These are phyloP conservation scores for Polysphondylium violaceum DNA, from an alignment of 78 protist species.

Conservation along the genomic window DNA sequence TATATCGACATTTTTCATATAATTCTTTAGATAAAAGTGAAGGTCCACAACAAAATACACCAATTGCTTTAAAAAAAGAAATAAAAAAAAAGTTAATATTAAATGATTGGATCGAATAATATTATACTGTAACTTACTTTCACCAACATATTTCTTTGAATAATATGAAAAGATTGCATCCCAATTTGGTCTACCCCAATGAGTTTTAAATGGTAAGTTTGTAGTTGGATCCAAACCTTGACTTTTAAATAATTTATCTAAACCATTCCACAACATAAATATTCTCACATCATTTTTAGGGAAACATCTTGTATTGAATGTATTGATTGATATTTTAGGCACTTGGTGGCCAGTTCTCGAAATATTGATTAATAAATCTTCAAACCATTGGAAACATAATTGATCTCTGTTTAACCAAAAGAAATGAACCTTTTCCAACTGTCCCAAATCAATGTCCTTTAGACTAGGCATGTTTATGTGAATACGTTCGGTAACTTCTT, in stretches of 20 bases:
- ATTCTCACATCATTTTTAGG: constrained; percentile 49
- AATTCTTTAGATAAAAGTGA: constrained; percentile 70
- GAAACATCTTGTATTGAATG: constrained; percentile 25
- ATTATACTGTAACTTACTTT: no score
- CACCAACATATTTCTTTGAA: constrained; percentile 24
- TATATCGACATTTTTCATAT: constrained; percentile 22
- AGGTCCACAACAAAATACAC: constrained; percentile 88
- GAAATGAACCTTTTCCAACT: constrained; percentile 76
- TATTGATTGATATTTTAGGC: constrained; percentile 35
- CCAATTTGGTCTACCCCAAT: constrained; percentile 76
- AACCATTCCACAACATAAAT: constrained; percentile 42
- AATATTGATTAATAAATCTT: constrained; percentile 52
- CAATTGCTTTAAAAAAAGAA: constrained; percentile 51
- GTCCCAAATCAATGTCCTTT: constrained; percentile 12
- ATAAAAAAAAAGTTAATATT: not conserved
- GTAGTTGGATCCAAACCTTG: constrained; percentile 57
- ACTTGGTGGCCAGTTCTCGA: constrained; percentile 11
- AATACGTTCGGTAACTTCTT: not conserved
- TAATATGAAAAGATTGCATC: constrained; percentile 51
- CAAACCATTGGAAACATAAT: constrained; percentile 84
- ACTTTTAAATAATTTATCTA: constrained; percentile 37
- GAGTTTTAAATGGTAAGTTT: constrained; percentile 51
- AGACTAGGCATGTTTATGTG: no score
- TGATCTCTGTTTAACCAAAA: constrained; percentile 84
- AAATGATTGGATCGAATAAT: not conserved